These are phyloP conservation scores for Pseudocercospora crystallina DNA, from an alignment of 2,329 filamentous ascomycete species.

Conservation along the genomic window DNA sequence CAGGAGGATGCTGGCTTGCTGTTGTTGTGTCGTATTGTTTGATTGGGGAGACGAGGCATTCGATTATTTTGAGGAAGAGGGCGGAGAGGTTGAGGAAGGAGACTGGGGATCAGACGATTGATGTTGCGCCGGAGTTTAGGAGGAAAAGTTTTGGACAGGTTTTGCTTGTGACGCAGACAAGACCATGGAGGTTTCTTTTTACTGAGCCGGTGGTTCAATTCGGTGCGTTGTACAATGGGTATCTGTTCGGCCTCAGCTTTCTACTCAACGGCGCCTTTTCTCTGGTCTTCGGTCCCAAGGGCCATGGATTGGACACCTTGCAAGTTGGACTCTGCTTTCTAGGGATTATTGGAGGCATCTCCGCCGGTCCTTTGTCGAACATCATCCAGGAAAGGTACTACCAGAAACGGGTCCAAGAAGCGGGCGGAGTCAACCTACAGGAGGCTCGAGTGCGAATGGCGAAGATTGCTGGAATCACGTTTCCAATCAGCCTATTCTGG, in stretches of 20 bases:
- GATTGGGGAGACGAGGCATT: slow-evolving; percentile 11
- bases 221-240: slow-evolving; percentile 53
- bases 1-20: slow-evolving; percentile 9
- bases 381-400: slow-evolving; percentile 46
- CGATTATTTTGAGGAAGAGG: slow-evolving; percentile 32
- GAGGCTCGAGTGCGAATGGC: slow-evolving; percentile 31
- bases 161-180: slow-evolving; percentile 8
- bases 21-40: slow-evolving; percentile 3
- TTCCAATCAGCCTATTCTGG: slow-evolving; percentile 16
- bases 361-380: slow-evolving; percentile 44
- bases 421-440: slow-evolving; percentile 6
- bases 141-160: slow-evolving; percentile 7
- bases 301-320: slow-evolving; percentile 31
- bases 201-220: slow-evolving; percentile 36
- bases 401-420: slow-evolving; percentile 20
- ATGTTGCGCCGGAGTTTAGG: slow-evolving; percentile 8
- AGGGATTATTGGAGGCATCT: slow-evolving; percentile 43
- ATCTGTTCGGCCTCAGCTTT: slow-evolving; percentile 49
- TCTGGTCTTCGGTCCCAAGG: slow-evolving; percentile 47
- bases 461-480: slow-evolving; percentile 51
- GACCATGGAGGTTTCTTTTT: slow-evolving; percentile 4
- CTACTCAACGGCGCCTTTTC: slow-evolving; percentile 51
- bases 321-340: slow-evolving; percentile 13
- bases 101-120: slow-evolving; percentile 9
- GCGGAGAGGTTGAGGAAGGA: slow-evolving; percentile 10